Conservation (phyloP, 441 rosid species). For the Eruca vesicaria region DNA sequence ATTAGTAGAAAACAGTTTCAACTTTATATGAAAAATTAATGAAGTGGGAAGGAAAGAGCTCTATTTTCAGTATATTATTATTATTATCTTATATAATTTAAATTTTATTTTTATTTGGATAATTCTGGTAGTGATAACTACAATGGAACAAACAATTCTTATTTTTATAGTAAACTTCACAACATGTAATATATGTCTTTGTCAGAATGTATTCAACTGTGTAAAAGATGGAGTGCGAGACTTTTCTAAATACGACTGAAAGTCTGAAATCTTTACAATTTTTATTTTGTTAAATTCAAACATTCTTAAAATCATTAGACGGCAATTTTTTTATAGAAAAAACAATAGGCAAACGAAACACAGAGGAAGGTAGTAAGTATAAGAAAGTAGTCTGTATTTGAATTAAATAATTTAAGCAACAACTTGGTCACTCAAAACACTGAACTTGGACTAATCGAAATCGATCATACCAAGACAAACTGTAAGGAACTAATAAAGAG, state of each 20-base stretch:
- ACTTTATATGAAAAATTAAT: neutral
- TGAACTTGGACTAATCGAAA: constrained; percentile 22
- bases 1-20: neutral
- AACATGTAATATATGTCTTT: neutral
- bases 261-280: constrained; percentile 3
- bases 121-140: neutral
- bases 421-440: constrained; percentile 34
- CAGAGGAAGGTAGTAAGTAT: constrained; percentile 20
- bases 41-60: neutral
- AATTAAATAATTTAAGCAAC: constrained; percentile 21
- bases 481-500: no score
- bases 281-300: neutral
- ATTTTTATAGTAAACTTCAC: neutral
- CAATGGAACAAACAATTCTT: neutral
- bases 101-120: neutral
- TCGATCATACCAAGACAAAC: neutral
- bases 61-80: neutral
- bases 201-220: constrained; percentile 23
- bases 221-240: constrained; percentile 36
- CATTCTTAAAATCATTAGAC: neutral
- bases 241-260: constrained; percentile 31
- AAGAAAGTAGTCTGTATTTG: constrained; percentile 17
- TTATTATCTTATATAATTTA: no score
- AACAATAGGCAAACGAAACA: neutral
- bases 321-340: neutral